phyloP scores from a whole-genome alignment of 306 rosid genomes.

The Alnus glutinosa region DNA sequence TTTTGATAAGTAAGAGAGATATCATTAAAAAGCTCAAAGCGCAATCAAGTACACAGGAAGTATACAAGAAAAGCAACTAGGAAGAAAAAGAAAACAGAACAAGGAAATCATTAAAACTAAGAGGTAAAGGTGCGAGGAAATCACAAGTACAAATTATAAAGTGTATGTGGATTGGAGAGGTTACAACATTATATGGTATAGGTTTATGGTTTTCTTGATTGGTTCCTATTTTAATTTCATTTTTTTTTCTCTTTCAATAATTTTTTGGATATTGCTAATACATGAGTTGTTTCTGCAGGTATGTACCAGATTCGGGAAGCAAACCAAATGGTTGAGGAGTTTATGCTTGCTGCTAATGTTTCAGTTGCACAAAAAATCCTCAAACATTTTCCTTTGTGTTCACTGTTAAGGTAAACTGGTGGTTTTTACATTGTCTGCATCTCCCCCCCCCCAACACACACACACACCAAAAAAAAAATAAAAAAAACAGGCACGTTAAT shows the following conservation, averaged over 20 bases:
- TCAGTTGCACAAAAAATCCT: slow-evolving; percentile 91
- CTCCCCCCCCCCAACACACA: too few species aligned
- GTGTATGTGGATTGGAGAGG: not conserved
- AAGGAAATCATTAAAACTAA: too few species aligned
- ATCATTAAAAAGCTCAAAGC: too few species aligned
- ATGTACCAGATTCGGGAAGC: slow-evolving; percentile 99
- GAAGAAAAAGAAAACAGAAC: too few species aligned
- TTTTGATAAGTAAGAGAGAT: too few species aligned
- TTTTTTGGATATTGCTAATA: not conserved
- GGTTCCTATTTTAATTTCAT: not conserved
- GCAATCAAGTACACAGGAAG: too few species aligned
- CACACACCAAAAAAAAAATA: too few species aligned
- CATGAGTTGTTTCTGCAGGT: slow-evolving; percentile 52
- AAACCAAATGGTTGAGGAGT: slow-evolving; percentile 99
- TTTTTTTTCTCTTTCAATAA: not conserved
- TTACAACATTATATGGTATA: not conserved
- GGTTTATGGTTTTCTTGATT: not conserved
- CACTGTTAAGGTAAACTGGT: slow-evolving; percentile 70
- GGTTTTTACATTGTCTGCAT: not conserved
- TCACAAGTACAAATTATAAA: not conserved
- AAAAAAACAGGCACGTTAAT: too few species aligned
- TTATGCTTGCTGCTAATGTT: slow-evolving; percentile 99
- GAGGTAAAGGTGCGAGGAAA: too few species aligned
- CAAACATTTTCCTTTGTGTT: slow-evolving; percentile 65
- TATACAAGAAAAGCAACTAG: too few species aligned